These are phyloP conservation scores for Pythium brassicae DNA, from an alignment of 352 stramenopile genomes.

Conservation along the genomic window DNA sequence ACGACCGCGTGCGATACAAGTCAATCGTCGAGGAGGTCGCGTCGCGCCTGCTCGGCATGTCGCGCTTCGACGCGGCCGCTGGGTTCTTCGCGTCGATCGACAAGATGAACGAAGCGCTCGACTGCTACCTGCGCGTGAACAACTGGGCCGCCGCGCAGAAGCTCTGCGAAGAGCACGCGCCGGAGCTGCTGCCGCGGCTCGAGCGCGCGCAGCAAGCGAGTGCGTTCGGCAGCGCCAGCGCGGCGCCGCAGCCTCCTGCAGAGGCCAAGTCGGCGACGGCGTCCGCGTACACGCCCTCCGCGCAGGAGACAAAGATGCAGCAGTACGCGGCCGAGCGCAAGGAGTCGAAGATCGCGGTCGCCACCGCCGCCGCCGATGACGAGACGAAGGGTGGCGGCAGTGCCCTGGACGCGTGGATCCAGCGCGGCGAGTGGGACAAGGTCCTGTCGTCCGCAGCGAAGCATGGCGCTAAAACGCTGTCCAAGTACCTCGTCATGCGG, in stretches of 20 bases:
- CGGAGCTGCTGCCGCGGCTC: constrained; percentile 71
- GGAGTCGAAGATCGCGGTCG: constrained; percentile 35
- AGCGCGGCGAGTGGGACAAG: constrained; percentile 92
- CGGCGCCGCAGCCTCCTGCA: constrained; percentile 22
- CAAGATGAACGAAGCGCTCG: constrained; percentile 91
- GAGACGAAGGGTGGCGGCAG: constrained; percentile 27
- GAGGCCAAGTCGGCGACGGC: constrained; percentile 42
- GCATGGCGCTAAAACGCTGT: constrained; percentile 61
- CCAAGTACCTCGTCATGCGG: constrained; percentile 85
- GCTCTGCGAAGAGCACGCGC: constrained; percentile 74
- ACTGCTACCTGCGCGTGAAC: constrained; percentile 77
- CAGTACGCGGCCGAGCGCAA: constrained; percentile 35
- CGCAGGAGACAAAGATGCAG: constrained; percentile 42
- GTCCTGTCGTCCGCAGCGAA: constrained; percentile 85
- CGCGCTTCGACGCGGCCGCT: constrained; percentile 84
- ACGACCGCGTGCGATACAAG: constrained; percentile 85
- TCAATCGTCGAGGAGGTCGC: constrained; percentile 89
- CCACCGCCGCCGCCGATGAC: constrained; percentile 20
- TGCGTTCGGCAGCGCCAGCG: constrained; percentile 49
- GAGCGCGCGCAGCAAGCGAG: constrained; percentile 81
- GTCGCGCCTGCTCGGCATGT: constrained; percentile 73
- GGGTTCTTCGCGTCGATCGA: constrained; percentile 86
- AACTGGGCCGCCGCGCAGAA: constrained; percentile 75
- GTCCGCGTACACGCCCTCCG: constrained; percentile 46
- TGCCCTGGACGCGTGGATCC: constrained; percentile 89